Percentiles rank a stretch among this genome's conserved stretches.
These are phyloP conservation scores for Yamadazyma laniorum DNA, from an alignment of 805 yeast species.

Conservation along the genomic window DNA sequence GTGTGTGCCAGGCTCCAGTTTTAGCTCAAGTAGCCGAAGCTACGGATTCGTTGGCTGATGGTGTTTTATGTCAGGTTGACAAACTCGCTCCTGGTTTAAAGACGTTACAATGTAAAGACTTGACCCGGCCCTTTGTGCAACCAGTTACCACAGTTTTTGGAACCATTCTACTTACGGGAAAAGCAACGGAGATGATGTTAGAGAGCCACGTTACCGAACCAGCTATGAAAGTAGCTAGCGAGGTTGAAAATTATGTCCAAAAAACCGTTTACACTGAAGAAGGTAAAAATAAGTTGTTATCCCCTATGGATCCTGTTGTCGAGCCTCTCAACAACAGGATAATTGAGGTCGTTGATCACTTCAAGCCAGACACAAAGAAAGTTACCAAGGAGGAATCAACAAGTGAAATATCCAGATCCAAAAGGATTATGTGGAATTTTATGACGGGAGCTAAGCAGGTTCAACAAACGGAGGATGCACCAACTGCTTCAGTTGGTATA, in stretches of 20 bases:
- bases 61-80: slow-evolving; percentile 58
- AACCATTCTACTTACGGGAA: slow-evolving; percentile 11
- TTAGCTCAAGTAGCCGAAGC: slow-evolving; percentile 42
- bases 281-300: slow-evolving; percentile 62
- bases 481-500: too few species aligned
- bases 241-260: slow-evolving; percentile 50
- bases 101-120: slow-evolving; percentile 49
- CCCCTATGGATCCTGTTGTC: slow-evolving; percentile 61
- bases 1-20: slow-evolving; percentile 2
- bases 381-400: slow-evolving; percentile 45
- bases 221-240: slow-evolving; percentile 45
- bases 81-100: slow-evolving; percentile 55
- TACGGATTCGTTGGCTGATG: slow-evolving; percentile 54
- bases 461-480: background rate
- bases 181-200: slow-evolving; percentile 11
- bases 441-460: slow-evolving; percentile 5
- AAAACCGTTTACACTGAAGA: slow-evolving; percentile 52
- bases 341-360: slow-evolving; percentile 41
- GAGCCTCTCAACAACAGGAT: slow-evolving; percentile 59
- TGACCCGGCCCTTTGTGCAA: slow-evolving; percentile 47
- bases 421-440: slow-evolving; percentile 12
- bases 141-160: slow-evolving; percentile 47
- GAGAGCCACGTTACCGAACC: slow-evolving; percentile 40
- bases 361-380: slow-evolving; percentile 44
- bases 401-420: slow-evolving; percentile 49